Evolutionary conservation across 768 basidiomycete species (phyloP).

Genomic region (Gymnopilus junonius): DNA sequence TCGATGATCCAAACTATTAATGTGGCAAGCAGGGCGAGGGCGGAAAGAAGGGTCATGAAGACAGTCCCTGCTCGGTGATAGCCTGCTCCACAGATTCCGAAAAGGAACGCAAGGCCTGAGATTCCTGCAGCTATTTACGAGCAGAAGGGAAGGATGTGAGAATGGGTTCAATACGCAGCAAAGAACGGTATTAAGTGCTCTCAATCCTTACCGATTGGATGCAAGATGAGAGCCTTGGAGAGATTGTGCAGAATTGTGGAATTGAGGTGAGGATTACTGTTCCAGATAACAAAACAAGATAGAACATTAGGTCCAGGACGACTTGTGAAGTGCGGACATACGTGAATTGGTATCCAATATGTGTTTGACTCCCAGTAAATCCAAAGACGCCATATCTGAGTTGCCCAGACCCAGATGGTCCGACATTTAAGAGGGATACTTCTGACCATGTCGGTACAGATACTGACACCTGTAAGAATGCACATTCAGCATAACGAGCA

Average conservation of each 20-base stretch:
- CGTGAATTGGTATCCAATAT: constrained; percentile 66
- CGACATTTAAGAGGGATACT: constrained; percentile 69
- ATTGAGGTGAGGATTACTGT: constrained; percentile 50
- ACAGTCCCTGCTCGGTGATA: constrained; percentile 76
- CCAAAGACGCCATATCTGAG: constrained; percentile 79
- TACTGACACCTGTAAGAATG: constrained; percentile 59
- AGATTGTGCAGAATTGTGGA: constrained; percentile 65
- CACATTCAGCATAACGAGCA: neutral
- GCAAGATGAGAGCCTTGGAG: constrained; percentile 74
- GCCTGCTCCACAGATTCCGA: constrained; percentile 66
- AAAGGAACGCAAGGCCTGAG: constrained; percentile 65
- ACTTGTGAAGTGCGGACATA: constrained; percentile 33
- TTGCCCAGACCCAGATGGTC: constrained; percentile 33
- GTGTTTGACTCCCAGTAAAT: constrained; percentile 56
- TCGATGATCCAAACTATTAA: constrained; percentile 78
- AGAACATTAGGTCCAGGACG: neutral
- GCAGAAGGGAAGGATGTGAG: neutral
- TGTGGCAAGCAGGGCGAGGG: constrained; percentile 68
- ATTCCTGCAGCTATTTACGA: constrained; percentile 58
- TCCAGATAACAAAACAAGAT: neutral
- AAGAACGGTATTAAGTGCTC: neutral
- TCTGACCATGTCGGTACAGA: constrained; percentile 75
- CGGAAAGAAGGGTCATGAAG: constrained; percentile 72
- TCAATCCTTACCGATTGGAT: constrained; percentile 67
- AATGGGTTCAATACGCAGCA: neutral